phyloP scores from a whole-genome alignment of 78 protist genomes.

The Chrysochromulina parva region DNA sequence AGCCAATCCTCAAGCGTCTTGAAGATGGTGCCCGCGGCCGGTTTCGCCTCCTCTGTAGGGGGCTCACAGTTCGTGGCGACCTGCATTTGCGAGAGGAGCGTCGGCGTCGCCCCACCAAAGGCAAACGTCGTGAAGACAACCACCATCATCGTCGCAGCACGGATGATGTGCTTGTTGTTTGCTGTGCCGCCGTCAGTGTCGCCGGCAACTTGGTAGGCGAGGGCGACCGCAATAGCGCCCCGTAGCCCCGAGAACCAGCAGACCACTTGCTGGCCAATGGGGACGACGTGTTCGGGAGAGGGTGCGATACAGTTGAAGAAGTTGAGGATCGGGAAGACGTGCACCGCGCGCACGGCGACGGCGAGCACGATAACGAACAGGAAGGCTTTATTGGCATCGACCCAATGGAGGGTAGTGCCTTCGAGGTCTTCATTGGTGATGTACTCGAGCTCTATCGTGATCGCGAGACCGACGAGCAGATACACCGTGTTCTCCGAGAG shows the following conservation, averaged over 20 bases:
- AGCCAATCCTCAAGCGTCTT: no score
- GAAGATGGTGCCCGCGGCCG: no score
- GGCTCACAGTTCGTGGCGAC: no score
- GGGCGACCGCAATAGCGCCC: conserved; percentile 53
- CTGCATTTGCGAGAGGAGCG: no score
- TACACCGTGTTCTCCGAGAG: conserved; percentile 74
- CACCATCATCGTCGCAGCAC: no score
- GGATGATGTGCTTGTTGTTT: no score
- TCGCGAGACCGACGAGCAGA: conserved; percentile 61
- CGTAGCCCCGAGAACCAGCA: conserved; percentile 32
- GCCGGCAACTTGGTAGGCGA: background rate
- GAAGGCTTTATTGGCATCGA: no score
- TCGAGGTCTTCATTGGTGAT: background rate
- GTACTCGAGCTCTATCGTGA: background rate
- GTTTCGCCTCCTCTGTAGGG: no score
- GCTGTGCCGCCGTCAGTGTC: no score
- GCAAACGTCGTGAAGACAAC: no score
- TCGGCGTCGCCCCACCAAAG: no score
- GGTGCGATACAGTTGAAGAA: background rate
- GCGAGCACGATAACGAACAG: background rate
- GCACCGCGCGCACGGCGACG: conserved; percentile 1
- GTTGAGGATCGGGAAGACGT: conserved; percentile 37
- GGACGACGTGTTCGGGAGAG: background rate
- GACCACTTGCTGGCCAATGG: background rate
- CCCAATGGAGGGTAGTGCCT: no score